Conservation (phyloP, 108 stramenopile genomes). For the Discostella stelligeroides region DNA sequence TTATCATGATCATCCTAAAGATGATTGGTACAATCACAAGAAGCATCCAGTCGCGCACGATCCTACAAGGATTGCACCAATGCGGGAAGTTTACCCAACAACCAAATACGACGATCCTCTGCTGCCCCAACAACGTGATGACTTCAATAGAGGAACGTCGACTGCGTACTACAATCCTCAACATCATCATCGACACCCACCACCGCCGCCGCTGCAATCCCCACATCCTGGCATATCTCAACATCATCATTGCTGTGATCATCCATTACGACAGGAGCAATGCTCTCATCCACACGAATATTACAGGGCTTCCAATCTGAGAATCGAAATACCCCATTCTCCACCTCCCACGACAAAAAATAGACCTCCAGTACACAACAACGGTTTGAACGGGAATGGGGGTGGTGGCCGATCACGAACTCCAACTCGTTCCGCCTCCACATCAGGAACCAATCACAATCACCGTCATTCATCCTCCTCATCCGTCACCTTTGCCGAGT, state of each 20-base stretch:
- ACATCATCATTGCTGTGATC: too few species aligned
- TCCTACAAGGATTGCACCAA: background rate
- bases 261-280: too few species aligned
- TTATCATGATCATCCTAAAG: background rate
- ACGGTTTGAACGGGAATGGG: background rate
- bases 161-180: conserved; percentile 14
- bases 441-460: background rate
- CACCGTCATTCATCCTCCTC: conserved; percentile 5
- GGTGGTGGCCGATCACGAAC: background rate
- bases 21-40: background rate
- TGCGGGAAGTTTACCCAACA: conserved; percentile 5
- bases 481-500: background rate
- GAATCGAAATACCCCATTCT: conserved; percentile 33
- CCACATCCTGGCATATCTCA: background rate
- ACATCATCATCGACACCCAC: conserved; percentile 10
- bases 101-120: background rate
- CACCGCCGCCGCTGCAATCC: background rate
- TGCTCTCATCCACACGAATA: too few species aligned
- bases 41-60: background rate
- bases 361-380: conserved; percentile 11
- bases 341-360: conserved; percentile 6
- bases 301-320: background rate
- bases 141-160: conserved; percentile 40
- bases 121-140: conserved; percentile 30
- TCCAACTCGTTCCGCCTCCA: background rate